Evolutionary conservation across 176 grass and related monocot species (phyloP).

Genomic region (Raddia guianensis): DNA sequence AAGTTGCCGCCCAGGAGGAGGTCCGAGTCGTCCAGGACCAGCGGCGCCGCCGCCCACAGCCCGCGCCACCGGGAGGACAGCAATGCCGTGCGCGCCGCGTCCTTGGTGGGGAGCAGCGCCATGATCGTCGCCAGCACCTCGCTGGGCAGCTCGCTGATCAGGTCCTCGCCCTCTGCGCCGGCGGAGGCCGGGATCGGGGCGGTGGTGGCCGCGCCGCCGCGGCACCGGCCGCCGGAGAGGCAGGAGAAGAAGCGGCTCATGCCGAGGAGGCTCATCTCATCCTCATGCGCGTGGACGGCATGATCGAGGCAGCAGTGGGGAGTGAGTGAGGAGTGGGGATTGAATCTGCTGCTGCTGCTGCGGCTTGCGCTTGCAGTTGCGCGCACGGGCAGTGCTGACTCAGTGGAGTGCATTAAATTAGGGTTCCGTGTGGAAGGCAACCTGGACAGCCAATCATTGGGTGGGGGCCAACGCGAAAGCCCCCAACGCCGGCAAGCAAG

Average conservation of each 20-base stretch:
- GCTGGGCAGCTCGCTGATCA: slow-evolving; percentile 11
- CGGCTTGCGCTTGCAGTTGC: no score
- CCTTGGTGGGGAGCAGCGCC: slow-evolving; percentile 9
- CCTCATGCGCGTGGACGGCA: background rate
- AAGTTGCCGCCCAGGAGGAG: background rate
- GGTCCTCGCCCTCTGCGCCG: background rate
- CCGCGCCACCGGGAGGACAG: slow-evolving; percentile 37
- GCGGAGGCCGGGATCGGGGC: no score
- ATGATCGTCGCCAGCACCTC: background rate
- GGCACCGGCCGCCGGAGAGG: background rate
- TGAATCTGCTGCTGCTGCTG: background rate
- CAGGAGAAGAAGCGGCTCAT: background rate
- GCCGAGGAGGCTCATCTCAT: background rate
- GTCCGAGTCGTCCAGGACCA: slow-evolving; percentile 30
- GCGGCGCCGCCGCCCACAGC: slow-evolving; percentile 25
- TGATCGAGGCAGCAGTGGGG: background rate
- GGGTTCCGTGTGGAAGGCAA: background rate
- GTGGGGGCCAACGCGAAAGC: background rate
- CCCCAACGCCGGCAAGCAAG: no score
- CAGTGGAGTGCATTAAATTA: background rate
- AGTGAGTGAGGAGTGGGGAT: background rate
- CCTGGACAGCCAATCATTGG: background rate
- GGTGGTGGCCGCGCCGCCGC: background rate
- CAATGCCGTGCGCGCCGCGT: slow-evolving; percentile 12
- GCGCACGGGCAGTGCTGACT: background rate